Evolutionary conservation across 768 basidiomycete genomes (phyloP).

Genomic region (Rhodotorula kratochvilovae): DNA sequence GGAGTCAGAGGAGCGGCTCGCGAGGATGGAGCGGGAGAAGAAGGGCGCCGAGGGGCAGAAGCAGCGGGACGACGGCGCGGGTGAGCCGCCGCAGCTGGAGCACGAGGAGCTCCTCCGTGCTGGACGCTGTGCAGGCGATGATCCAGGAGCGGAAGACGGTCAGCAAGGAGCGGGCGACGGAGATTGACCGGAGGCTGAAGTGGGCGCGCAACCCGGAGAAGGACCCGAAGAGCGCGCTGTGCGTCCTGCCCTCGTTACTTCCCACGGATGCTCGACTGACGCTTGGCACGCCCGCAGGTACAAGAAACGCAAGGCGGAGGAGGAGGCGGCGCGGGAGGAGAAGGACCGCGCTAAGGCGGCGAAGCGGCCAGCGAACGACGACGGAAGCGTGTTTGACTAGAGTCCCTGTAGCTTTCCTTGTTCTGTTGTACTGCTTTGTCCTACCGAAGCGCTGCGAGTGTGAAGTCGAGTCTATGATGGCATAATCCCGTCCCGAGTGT

Average conservation of each 20-base stretch:
- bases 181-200: conserved; percentile 79
- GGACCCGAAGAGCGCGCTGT: conserved; percentile 68
- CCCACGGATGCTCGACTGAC: neutral
- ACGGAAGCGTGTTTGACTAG: conserved; percentile 36
- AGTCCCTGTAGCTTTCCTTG: neutral
- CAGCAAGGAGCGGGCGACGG: conserved; percentile 76
- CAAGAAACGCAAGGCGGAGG: conserved; percentile 46
- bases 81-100: conserved; percentile 20
- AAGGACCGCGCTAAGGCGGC: conserved; percentile 41
- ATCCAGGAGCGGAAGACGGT: conserved; percentile 63
- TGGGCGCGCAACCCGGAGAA: conserved; percentile 95
- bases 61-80: neutral
- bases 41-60: neutral
- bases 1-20: neutral
- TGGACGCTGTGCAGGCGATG: conserved; percentile 51
- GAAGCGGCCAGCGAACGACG: conserved; percentile 11
- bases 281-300: conserved; percentile 39
- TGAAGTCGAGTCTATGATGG: neutral
- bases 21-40: too few species aligned
- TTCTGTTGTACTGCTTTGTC: neutral
- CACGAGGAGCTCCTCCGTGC: conserved; percentile 32
- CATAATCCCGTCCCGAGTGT: too few species aligned
- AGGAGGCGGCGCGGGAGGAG: conserved; percentile 44
- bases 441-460: too few species aligned
- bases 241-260: conserved; percentile 23